A percentile compares a stretch with the other conserved stretches of the same genome.
phyloP scores from a whole-genome alignment of 164 flowering plant genomes.

The Hamamelis virginiana region DNA sequence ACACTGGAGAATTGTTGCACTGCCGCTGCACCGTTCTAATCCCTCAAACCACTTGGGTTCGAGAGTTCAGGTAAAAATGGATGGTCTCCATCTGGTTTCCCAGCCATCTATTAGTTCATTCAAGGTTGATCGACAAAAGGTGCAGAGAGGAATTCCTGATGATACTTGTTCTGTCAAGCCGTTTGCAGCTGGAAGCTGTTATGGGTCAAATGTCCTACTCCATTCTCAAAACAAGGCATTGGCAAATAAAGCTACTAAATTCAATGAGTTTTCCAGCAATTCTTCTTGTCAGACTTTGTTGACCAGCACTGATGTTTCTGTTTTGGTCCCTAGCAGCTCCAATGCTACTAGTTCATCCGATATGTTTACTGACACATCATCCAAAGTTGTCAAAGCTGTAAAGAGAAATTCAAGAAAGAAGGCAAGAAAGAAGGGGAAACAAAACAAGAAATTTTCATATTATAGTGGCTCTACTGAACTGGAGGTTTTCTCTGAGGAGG shows the following conservation, averaged over 20 bases:
- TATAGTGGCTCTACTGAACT: slow-evolving; percentile 15
- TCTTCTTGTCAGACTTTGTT: slow-evolving; percentile 15
- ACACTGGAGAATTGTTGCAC: slow-evolving; percentile 25
- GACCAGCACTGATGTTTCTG: slow-evolving; percentile 20
- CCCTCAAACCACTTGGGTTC: slow-evolving; percentile 17
- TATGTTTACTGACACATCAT: slow-evolving; percentile 10
- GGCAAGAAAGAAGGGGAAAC: slow-evolving; percentile 43
- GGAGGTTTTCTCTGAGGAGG: slow-evolving; percentile 24
- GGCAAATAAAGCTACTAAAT: slow-evolving; percentile 17
- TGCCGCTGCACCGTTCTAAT: slow-evolving; percentile 24
- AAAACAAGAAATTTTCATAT: slow-evolving; percentile 25
- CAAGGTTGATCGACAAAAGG: slow-evolving; percentile 16
- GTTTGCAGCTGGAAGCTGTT: slow-evolving; percentile 15
- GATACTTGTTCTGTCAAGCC: slow-evolving; percentile 24
- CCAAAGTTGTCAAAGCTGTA: slow-evolving; percentile 21
- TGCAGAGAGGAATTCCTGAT: slow-evolving; percentile 16
- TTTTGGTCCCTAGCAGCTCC: slow-evolving; percentile 18
- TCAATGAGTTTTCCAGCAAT: slow-evolving; percentile 18
- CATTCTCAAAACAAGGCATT: slow-evolving; percentile 21
- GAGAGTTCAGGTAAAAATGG: slow-evolving; percentile 29
- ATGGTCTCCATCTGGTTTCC: slow-evolving; percentile 23
- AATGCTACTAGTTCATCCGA: slow-evolving; percentile 22
- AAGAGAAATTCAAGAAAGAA: slow-evolving; percentile 37
- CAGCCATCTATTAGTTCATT: slow-evolving; percentile 18
- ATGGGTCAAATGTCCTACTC: slow-evolving; percentile 22